Conservation (phyloP, 306 rosid species). For the Delonix regia region DNA sequence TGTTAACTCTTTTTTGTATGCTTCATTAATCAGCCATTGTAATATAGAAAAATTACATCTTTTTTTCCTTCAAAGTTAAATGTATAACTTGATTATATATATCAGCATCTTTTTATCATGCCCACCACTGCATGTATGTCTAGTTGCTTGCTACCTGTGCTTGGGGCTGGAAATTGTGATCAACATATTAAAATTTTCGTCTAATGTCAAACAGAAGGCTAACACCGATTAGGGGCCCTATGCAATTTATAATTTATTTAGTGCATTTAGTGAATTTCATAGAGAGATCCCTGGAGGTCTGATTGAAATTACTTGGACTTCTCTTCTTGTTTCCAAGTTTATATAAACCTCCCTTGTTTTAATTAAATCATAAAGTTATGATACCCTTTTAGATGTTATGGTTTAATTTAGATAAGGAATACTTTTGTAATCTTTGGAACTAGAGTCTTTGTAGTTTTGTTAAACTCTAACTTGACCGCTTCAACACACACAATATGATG, state of each 20-base stretch:
- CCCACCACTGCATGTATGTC: not conserved
- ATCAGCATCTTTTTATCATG: not conserved
- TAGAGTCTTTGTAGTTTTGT: not conserved
- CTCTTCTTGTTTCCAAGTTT: not conserved
- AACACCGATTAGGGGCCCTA: not conserved
- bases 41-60: not conserved
- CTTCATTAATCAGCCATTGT: constrained; percentile 5
- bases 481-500: constrained; percentile 23
- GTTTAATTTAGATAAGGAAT: not conserved
- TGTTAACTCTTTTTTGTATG: not conserved
- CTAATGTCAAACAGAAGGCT: constrained; percentile 2
- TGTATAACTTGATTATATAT: not conserved
- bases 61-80: not conserved
- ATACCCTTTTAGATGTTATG: not conserved
- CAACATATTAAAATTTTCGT: constrained; percentile 4
- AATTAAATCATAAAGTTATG: not conserved
- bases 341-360: not conserved
- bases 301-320: not conserved
- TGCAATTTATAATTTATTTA: not conserved
- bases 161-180: not conserved
- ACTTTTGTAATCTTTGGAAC: not conserved
- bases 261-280: not conserved
- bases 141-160: constrained; percentile 6
- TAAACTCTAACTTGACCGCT: not conserved
- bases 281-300: not conserved